Evolutionary conservation across 2,329 filamentous ascomycete species (phyloP).

Genomic region (Lachnellula subtilissima): DNA sequence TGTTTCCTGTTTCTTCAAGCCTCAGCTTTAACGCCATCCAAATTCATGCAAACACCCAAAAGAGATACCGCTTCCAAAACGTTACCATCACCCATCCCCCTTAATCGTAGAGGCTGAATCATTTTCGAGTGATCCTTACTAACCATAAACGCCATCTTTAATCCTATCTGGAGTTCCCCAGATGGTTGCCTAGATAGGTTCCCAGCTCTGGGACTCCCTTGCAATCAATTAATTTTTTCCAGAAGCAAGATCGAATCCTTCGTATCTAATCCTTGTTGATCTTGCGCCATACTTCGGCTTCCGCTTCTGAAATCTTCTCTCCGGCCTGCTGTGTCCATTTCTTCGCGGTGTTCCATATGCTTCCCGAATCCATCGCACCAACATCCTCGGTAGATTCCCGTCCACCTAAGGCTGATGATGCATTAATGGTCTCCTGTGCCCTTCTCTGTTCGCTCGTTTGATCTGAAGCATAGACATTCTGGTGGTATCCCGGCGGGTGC

Average conservation of each 20-base stretch:
- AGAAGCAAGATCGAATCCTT: constrained; percentile 8
- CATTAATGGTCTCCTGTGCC: constrained; percentile 19
- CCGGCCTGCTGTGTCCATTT: constrained; percentile 54
- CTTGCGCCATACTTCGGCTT: constrained; percentile 58
- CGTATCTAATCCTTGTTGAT: constrained; percentile 46
- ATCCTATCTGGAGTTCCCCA: background rate
- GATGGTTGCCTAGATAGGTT: background rate
- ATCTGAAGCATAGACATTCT: constrained; percentile 50
- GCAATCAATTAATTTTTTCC: constrained; percentile 11
- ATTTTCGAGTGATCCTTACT: constrained; percentile 12
- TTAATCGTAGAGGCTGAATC: constrained; percentile 13
- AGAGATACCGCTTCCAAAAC: constrained; percentile 4
- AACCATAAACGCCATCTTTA: background rate
- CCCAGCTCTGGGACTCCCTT: constrained; percentile 1
- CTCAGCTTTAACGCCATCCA: constrained; percentile 8
- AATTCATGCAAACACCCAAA: constrained; percentile 21
- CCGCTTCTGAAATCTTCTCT: constrained; percentile 52
- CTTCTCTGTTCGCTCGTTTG: constrained; percentile 42
- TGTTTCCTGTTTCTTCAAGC: constrained; percentile 9
- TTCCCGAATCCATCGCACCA: constrained; percentile 34
- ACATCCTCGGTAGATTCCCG: background rate
- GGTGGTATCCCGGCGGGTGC: constrained; percentile 47
- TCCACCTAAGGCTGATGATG: constrained; percentile 5
- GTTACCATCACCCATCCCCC: constrained; percentile 1
- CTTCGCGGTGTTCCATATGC: constrained; percentile 50